A percentile compares a stretch with the other conserved stretches of the same genome.
These are phyloP conservation scores for Stephania japonica DNA, from an alignment of 164 flowering plant genomes.

Conservation along the genomic window DNA sequence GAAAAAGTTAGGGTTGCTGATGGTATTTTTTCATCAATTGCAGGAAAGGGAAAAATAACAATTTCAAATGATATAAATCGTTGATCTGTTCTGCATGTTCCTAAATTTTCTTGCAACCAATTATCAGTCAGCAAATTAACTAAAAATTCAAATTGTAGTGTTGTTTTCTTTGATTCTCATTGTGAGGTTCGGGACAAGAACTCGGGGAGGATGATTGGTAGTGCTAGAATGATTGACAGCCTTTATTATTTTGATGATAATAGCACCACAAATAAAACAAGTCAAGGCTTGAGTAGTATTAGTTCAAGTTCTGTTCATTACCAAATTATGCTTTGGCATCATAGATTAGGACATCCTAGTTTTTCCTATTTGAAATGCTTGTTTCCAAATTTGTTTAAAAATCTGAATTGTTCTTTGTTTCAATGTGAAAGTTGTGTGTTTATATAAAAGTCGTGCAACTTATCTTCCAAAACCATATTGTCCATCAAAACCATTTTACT, in stretches of 20 bases:
- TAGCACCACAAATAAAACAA: neutral
- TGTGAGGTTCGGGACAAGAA: slow-evolving; percentile 20
- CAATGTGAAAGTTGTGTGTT: no score
- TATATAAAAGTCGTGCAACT: no score
- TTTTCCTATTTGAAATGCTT: no score
- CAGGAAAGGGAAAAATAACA: neutral
- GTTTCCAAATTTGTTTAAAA: no score
- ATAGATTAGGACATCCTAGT: no score
- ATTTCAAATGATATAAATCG: neutral
- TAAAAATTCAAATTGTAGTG: slow-evolving; percentile 4
- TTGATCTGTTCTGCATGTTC: slow-evolving; percentile 2
- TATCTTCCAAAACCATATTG: no score
- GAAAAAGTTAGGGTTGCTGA: neutral
- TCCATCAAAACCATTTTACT: no score
- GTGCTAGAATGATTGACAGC: slow-evolving; percentile 12
- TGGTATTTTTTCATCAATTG: no score
- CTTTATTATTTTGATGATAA: slow-evolving; percentile 10
- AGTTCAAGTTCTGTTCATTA: no score
- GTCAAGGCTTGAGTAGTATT: neutral
- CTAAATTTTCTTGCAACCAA: neutral
- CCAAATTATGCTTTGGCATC: no score
- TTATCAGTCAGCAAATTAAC: slow-evolving; percentile 6
- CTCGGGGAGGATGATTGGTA: slow-evolving; percentile 23
- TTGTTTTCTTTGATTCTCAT: slow-evolving; percentile 7
- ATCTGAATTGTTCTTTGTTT: no score